Evolutionary conservation across 495 filamentous ascomycete species (phyloP).

Genomic region (Astrocystis sublimbata): DNA sequence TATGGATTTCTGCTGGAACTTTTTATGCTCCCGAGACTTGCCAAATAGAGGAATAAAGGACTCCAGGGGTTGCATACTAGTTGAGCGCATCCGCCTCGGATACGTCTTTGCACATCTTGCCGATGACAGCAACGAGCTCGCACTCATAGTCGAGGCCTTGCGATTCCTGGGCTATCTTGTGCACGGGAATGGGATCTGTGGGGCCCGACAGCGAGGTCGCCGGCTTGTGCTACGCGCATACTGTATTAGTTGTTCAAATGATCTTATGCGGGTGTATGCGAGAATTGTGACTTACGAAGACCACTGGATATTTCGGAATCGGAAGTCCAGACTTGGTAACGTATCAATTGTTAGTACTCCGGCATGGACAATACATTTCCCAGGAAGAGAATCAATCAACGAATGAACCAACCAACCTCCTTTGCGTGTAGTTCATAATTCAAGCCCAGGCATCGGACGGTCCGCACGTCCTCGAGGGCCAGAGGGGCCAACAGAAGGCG

Average conservation of each 20-base stretch:
- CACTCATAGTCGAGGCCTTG: conserved; percentile 79
- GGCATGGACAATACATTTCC: too few relatives aligned
- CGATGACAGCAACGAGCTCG: conserved; percentile 78
- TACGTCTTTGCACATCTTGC: conserved; percentile 68
- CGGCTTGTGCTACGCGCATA: conserved; percentile 68
- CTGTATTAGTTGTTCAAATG: background rate
- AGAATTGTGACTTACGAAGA: conserved; percentile 60
- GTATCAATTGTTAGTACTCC: conserved; percentile 2
- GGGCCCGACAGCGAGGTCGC: conserved; percentile 70
- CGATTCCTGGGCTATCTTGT: conserved; percentile 32
- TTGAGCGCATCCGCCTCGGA: conserved; percentile 66
- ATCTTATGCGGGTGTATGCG: background rate
- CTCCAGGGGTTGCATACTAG: too few relatives aligned
- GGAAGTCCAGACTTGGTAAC: conserved; percentile 66
- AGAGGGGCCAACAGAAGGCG: conserved; percentile 68
- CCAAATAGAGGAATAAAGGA: too few relatives aligned
- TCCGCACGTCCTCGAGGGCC: conserved; percentile 65
- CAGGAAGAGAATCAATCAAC: background rate
- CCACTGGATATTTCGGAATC: conserved; percentile 71
- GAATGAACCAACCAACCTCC: conserved; percentile 49
- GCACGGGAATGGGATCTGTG: conserved; percentile 66
- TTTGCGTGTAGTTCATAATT: conserved; percentile 83
- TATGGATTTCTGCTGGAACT: too few relatives aligned
- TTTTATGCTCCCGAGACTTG: too few relatives aligned
- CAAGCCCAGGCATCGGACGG: conserved; percentile 76